phyloP scores from a whole-genome alignment of 805 yeast species.

The Kodamaea kakaduensis region DNA sequence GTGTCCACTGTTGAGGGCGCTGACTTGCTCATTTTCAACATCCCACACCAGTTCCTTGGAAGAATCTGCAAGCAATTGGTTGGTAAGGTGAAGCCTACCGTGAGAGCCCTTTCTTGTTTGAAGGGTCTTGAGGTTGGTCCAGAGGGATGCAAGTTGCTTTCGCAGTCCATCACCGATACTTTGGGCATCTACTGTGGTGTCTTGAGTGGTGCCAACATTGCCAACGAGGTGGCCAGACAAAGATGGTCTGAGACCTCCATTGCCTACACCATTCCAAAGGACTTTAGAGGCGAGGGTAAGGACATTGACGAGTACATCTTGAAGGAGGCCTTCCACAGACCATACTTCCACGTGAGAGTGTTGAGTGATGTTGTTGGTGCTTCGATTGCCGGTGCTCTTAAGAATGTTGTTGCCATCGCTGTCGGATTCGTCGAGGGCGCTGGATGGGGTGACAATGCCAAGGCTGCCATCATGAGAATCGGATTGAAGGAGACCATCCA shows the following conservation, averaged over 20 bases:
- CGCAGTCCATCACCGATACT: constrained; percentile 72
- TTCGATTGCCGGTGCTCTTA: constrained; percentile 94
- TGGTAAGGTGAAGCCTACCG: constrained; percentile 66
- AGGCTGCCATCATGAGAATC: constrained; percentile 95
- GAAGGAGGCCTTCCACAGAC: constrained; percentile 89
- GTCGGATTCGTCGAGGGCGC: constrained; percentile 97
- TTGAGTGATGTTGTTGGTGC: constrained; percentile 93
- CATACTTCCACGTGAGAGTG: constrained; percentile 95
- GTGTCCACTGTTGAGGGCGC: constrained; percentile 73
- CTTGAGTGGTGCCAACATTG: constrained; percentile 93
- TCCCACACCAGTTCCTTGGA: constrained; percentile 94
- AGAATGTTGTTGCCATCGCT: constrained; percentile 92
- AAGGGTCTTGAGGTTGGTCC: constrained; percentile 91
- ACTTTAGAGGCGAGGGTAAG: constrained; percentile 61
- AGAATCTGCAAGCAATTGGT: constrained; percentile 70
- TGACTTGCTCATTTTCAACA: constrained; percentile 86
- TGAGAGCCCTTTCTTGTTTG: constrained; percentile 90
- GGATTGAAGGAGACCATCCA: constrained; percentile 87
- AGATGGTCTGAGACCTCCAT: constrained; percentile 98
- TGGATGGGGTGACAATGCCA: constrained; percentile 99
- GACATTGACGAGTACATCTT: constrained; percentile 71
- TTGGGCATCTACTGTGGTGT: constrained; percentile 94
- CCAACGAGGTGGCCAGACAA: constrained; percentile 93
- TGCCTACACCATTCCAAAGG: constrained; percentile 75
- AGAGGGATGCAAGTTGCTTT: constrained; percentile 78